Percentiles rank a stretch among this genome's conserved stretches.
Evolutionary conservation across 306 rosid species (phyloP).

Genomic region (Mimosa pudica): DNA sequence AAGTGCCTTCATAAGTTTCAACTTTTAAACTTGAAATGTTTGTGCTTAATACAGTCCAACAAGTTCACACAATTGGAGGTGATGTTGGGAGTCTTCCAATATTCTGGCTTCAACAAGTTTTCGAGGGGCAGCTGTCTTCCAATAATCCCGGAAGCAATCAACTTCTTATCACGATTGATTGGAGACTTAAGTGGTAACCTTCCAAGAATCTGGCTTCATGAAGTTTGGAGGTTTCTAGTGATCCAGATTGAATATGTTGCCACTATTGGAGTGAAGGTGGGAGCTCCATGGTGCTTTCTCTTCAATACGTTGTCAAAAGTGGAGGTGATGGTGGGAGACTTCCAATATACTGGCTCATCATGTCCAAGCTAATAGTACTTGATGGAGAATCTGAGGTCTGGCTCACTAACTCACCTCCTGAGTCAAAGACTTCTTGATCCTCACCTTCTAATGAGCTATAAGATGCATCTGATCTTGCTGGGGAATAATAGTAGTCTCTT

Average conservation of each 20-base stretch:
- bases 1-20: conserved; percentile 18
- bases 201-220: neutral
- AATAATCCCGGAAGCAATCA: conserved; percentile 2
- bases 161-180: conserved; percentile 34
- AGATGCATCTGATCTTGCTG: conserved; percentile 51
- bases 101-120: conserved; percentile 6
- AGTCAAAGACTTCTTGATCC: conserved; percentile 25
- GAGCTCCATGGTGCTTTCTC: conserved; percentile 25
- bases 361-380: neutral
- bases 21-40: conserved; percentile 22
- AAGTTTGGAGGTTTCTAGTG: neutral
- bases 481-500: conserved; percentile 49
- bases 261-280: conserved; percentile 55
- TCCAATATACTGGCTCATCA: conserved; percentile 25
- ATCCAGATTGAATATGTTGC: conserved; percentile 31
- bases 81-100: conserved; percentile 43
- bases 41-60: conserved; percentile 33
- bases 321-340: conserved; percentile 57
- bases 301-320: conserved; percentile 34
- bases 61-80: conserved; percentile 44
- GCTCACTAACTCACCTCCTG: conserved; percentile 29
- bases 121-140: neutral
- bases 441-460: conserved; percentile 34
- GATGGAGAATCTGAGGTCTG: conserved; percentile 14
- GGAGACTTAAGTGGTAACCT: conserved; percentile 53